Base-by-base conservation (phyloP, 176 grass and related monocot species). In the Elymus sibiricus region DNA sequence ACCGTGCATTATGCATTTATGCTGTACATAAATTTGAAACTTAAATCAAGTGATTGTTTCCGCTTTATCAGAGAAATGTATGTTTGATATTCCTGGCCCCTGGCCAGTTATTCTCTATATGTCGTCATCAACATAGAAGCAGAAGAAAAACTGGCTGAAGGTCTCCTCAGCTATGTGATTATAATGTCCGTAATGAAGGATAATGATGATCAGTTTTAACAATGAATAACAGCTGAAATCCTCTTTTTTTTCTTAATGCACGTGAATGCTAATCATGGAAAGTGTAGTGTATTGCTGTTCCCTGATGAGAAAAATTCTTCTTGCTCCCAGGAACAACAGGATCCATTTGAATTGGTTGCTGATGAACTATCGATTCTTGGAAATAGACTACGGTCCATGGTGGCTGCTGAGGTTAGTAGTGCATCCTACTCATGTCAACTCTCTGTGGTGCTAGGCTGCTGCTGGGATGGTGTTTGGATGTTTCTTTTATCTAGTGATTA, bases 291-390 rank as follows among this genome's bases (percentile, higher is more conserved):
- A 63, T 28, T 31, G 3, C 34, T 70, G 9, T 42, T 49, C 16
- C 63, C 22, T 55, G 13, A 66, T 46, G 46, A 61, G n/a, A 60
- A 47, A 75, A 37, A 38, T 66, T n/a, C 17, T 5, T 64, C 7
- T 4, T 83, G 46, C 1, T 81, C 60, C 26, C 86, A 95, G 90
- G 90, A 89, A 76, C 76, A 65, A 16, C 64, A 79, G 31, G 97
- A 98, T 88, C 97, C 97, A 60, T 98, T 98, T 83, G 89, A 91
- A 40, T 79, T 98, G 77, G 97, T 98, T 63, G 88, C 92, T 65
- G 94, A 98, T 86, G 97, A 98, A 53, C 74, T 96, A 37, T 96
- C 92, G 66, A 81, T 95, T 65, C 77, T 98, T 88, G 94, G 91
- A 74, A 92, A 91, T 79, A 95, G 91, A 40, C 83, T 98, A 74